These are phyloP conservation scores for Xanthoconium stramineum DNA, from an alignment of 768 basidiomycete species.

Conservation along the genomic window DNA sequence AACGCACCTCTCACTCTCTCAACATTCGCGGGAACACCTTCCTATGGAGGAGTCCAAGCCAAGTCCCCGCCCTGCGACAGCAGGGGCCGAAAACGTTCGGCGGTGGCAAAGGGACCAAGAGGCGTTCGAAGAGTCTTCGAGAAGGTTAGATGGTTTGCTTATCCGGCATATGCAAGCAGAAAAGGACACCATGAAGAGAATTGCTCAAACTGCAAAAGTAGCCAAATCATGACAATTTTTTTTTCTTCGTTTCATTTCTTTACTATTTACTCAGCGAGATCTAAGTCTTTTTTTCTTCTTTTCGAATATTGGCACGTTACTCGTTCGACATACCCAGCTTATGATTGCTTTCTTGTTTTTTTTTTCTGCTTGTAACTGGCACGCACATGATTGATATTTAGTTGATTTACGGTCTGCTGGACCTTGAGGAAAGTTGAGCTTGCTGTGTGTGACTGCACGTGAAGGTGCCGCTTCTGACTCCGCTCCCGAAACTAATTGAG, in stretches of 20 bases:
- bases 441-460: slow-evolving; percentile 22
- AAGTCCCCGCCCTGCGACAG: slow-evolving; percentile 15
- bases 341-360: slow-evolving; percentile 17
- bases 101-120: slow-evolving; percentile 32
- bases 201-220: slow-evolving; percentile 51
- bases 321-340: slow-evolving; percentile 26
- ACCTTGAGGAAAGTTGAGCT: background rate
- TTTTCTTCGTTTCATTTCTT: background rate
- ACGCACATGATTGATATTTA: slow-evolving; percentile 23
- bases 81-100: slow-evolving; percentile 22
- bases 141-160: slow-evolving; percentile 74
- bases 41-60: slow-evolving; percentile 12
- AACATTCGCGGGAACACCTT: slow-evolving; percentile 44
- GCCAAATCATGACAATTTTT: slow-evolving; percentile 21
- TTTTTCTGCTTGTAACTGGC: slow-evolving; percentile 25
- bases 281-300: slow-evolving; percentile 1
- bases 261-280: slow-evolving; percentile 17
- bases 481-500: slow-evolving; percentile 28
- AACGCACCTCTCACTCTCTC: slow-evolving; percentile 32
- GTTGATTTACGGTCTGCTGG: slow-evolving; percentile 3
- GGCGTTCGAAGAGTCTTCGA: slow-evolving; percentile 53
- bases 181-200: slow-evolving; percentile 73
- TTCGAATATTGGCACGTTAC: slow-evolving; percentile 11
- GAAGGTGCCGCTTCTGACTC: slow-evolving; percentile 33
- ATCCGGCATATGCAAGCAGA: slow-evolving; percentile 81